Evolutionary conservation across 495 filamentous ascomycete genomes (phyloP).

Genomic region (Echria macrotheca): DNA sequence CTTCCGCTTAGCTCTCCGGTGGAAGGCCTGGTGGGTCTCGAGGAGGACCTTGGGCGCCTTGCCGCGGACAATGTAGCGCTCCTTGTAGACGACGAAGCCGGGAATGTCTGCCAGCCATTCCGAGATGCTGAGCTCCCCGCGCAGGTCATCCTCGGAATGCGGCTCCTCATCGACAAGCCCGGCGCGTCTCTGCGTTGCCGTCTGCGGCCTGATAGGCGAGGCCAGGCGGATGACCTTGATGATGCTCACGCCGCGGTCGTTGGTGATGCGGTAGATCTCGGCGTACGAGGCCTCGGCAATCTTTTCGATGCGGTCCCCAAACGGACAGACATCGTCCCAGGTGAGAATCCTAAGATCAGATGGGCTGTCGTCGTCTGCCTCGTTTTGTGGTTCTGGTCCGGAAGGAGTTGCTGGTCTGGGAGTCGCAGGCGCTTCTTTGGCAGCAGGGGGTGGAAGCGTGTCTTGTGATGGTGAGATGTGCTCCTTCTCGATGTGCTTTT

Average conservation of each 20-base stretch:
- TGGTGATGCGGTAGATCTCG: slow-evolving; percentile 60
- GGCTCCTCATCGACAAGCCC: slow-evolving; percentile 45
- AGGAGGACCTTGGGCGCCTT: slow-evolving; percentile 57
- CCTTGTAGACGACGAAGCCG: slow-evolving; percentile 88
- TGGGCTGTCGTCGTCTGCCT: slow-evolving; percentile 2
- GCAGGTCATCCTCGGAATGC: slow-evolving; percentile 36
- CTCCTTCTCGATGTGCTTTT: background rate
- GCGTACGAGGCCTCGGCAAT: slow-evolving; percentile 66
- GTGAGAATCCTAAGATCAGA: slow-evolving; percentile 31
- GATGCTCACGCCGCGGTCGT: slow-evolving; percentile 42
- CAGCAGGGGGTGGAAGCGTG: background rate
- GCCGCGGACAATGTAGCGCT: slow-evolving; percentile 67
- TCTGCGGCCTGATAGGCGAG: slow-evolving; percentile 42
- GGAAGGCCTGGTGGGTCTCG: slow-evolving; percentile 57
- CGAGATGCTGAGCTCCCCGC: slow-evolving; percentile 65
- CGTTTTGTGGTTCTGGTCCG: background rate
- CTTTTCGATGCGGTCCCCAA: slow-evolving; percentile 49
- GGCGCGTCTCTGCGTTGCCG: slow-evolving; percentile 41
- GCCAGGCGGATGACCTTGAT: slow-evolving; percentile 49
- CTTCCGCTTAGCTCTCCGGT: slow-evolving; percentile 53
- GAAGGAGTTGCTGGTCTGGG: background rate
- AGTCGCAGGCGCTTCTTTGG: background rate
- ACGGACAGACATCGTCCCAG: slow-evolving; percentile 49
- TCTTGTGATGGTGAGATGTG: background rate
- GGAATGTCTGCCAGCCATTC: slow-evolving; percentile 71